Evolutionary conservation across 2,329 filamentous ascomycete genomes (phyloP), one percentile per base, ranked within the genome.

Genomic region (Claviceps digitariae): DNA sequence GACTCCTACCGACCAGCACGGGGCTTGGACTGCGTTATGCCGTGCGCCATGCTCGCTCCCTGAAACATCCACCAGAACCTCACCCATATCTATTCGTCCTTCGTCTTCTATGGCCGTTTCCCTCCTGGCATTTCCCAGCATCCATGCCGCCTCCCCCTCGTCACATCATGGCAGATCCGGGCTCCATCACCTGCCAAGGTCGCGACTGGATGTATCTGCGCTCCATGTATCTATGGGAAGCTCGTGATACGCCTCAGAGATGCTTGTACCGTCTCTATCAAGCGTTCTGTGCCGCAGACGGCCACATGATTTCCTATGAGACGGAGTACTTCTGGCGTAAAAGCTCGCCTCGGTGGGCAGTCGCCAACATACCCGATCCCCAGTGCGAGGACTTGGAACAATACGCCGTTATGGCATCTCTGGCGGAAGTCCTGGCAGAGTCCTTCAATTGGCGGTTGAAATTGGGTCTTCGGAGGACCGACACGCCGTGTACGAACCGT

Each of bases 261-360:
- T 57, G 62, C 29, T 58, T 64, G 41, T 64, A 60, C 51, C 60
- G 61, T 17, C 54, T 64, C 3, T 64, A 64, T 49, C 62, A 65
- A 53, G 60, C 59, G 15, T 55, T 62, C n/a, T 63, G 60, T 50
- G 59, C 59, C 36, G 54, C 54, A 12, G 57, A 64, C 51, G 62
- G 60, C 10, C 40, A 52, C 6, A 53, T 62, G 23, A 58, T 63
- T 8, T 56, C 58, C 21, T 63, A 61, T 31, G 62, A 62, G 55
- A 58, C 58, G 12, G 60, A 64, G 55, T 65, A 65, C 47, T 58
- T 63, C 44, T 65, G 60, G 59, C 53, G 56, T 10, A 57, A 58
- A n/a, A 27, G 47, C 17, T 54, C 57, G 34, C 58, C 57, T 7
- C 23, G 25, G 12, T 64, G 59, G 62, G 54, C 55, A 2, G 52